Conservation (phyloP, 2,329 filamentous ascomycete genomes). For the Exophiala mesophila region DNA sequence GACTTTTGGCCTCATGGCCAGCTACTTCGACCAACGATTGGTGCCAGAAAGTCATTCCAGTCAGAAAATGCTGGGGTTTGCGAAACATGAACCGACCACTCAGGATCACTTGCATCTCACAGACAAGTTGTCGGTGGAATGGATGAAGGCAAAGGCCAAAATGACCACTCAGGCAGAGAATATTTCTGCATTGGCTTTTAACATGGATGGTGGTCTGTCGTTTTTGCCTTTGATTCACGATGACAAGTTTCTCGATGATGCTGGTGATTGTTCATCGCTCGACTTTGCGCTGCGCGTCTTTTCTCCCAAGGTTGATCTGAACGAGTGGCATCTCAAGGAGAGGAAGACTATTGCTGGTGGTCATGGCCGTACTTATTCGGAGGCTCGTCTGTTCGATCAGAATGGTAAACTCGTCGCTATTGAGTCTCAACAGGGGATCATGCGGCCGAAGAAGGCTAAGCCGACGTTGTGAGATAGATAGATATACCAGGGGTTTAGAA, state of each 20-base stretch:
- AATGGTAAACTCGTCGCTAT: slow-evolving; percentile 42
- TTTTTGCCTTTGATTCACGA: slow-evolving; percentile 44
- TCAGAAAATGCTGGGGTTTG: slow-evolving; percentile 42
- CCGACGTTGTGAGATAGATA: neutral
- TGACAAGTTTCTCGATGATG: slow-evolving; percentile 42
- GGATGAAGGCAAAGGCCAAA: slow-evolving; percentile 30
- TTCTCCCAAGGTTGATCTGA: slow-evolving; percentile 35
- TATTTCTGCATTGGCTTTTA: slow-evolving; percentile 38
- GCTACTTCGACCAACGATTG: slow-evolving; percentile 35
- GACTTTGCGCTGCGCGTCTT: slow-evolving; percentile 49
- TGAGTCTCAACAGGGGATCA: slow-evolving; percentile 45
- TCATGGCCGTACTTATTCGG: slow-evolving; percentile 42
- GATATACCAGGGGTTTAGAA: too few relatives aligned
- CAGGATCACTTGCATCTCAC: slow-evolving; percentile 38
- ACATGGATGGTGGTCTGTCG: slow-evolving; percentile 42
- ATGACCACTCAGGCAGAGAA: slow-evolving; percentile 32
- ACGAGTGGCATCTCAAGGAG: slow-evolving; percentile 43
- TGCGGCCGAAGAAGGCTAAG: slow-evolving; percentile 6
- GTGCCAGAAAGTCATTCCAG: slow-evolving; percentile 39
- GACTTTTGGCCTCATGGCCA: slow-evolving; percentile 30
- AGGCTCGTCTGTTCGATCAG: slow-evolving; percentile 44
- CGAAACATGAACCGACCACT: slow-evolving; percentile 32
- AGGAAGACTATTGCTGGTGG: slow-evolving; percentile 36
- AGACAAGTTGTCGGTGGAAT: slow-evolving; percentile 40
- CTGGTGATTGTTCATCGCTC: slow-evolving; percentile 42